Conservation (phyloP, 2,329 filamentous ascomycete species). For the Xylogone sp. region DNA sequence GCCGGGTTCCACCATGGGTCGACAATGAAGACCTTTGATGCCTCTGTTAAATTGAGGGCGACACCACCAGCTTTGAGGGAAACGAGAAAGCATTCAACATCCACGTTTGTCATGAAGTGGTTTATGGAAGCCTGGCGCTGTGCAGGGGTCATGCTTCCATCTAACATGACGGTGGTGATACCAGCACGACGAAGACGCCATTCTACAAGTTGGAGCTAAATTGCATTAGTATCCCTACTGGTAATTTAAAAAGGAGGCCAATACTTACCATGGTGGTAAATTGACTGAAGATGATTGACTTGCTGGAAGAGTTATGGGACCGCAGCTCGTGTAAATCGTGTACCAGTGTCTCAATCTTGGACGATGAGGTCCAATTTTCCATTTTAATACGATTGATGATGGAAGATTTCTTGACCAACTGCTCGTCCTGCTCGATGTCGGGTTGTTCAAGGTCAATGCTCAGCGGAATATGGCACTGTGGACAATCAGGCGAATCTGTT, state of each 20-base stretch:
- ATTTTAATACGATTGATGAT: constrained; percentile 99
- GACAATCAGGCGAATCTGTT: constrained; percentile 66
- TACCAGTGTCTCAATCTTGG: constrained; percentile 94
- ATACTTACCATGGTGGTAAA: constrained; percentile 76
- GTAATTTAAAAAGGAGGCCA: background rate
- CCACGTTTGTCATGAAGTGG: constrained; percentile 91
- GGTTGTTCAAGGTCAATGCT: constrained; percentile 92
- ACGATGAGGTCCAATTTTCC: constrained; percentile 97
- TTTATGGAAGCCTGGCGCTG: constrained; percentile 93
- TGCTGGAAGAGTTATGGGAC: constrained; percentile 88
- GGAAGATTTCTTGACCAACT: constrained; percentile 84
- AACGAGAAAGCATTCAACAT: constrained; percentile 94
- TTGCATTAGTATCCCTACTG: background rate
- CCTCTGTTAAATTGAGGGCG: constrained; percentile 91
- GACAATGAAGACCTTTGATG: constrained; percentile 90
- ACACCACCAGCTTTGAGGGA: constrained; percentile 96
- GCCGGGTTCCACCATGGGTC: constrained; percentile 99
- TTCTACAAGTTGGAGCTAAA: constrained; percentile 77
- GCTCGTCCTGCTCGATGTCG: constrained; percentile 88
- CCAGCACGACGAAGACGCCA: constrained; percentile 96
- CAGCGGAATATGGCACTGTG: constrained; percentile 84
- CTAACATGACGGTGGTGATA: constrained; percentile 96
- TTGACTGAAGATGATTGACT: constrained; percentile 96
- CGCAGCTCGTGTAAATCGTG: constrained; percentile 91
- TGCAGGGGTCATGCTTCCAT: constrained; percentile 93